Conservation (phyloP, 139 green algal species). For the Yamagishiella unicocca region DNA sequence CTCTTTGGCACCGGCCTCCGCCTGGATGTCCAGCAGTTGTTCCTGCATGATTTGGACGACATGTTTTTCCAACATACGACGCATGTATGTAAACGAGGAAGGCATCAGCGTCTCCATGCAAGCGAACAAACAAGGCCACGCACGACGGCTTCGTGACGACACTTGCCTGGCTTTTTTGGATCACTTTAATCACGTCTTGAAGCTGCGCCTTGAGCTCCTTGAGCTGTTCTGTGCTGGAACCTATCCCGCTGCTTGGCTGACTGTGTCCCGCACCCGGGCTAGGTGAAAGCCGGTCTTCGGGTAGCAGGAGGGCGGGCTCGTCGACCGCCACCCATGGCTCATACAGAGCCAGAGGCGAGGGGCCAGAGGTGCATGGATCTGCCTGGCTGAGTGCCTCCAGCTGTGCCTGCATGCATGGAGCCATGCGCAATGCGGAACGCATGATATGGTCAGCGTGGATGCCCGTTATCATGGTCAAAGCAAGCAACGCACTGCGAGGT, state of each 20-base stretch:
- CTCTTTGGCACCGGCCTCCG: constrained; percentile 6
- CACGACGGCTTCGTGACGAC: no score
- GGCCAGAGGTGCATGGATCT: background rate
- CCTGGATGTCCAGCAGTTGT: background rate
- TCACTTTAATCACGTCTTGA: background rate
- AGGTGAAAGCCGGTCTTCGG: background rate
- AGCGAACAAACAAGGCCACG: no score
- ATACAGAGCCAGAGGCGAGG: background rate
- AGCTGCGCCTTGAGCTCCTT: background rate
- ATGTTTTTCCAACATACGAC: no score
- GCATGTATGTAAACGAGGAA: no score
- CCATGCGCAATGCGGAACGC: no score
- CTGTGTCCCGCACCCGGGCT: background rate
- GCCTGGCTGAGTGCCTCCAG: background rate
- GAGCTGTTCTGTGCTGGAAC: background rate
- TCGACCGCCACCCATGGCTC: background rate
- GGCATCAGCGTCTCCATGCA: no score
- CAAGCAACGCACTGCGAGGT: background rate
- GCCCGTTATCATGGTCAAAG: background rate
- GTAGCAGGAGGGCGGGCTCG: background rate
- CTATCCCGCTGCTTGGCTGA: background rate
- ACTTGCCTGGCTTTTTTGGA: constrained; percentile 7
- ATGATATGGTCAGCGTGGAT: background rate
- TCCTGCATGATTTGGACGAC: no score
- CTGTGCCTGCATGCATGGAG: background rate